Percentiles rank a stretch among this genome's conserved stretches.
Evolutionary conservation across 1,284 basidiomycete genomes (phyloP).

Genomic region (Athelia sp.): DNA sequence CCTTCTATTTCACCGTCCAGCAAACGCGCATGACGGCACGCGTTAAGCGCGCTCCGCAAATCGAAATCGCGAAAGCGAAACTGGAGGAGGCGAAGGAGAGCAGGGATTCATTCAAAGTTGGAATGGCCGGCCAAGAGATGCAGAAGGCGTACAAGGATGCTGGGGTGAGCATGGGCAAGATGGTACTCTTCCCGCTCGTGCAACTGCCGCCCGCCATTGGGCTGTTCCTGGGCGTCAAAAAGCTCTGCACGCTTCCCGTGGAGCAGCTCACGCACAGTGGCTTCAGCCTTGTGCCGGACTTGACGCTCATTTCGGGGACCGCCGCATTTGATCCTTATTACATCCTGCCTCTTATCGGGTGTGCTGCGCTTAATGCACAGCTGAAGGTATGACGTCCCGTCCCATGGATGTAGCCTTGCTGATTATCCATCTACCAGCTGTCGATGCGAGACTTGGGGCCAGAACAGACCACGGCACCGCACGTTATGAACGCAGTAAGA

Average conservation of each 20-base stretch:
- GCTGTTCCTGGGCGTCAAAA: constrained; percentile 82
- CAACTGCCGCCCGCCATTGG: constrained; percentile 82
- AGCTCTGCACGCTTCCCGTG: constrained; percentile 68
- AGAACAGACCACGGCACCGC: constrained; percentile 50
- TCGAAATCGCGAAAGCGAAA: constrained; percentile 12
- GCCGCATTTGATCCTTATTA: constrained; percentile 64
- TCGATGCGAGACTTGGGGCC: constrained; percentile 56
- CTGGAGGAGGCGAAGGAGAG: constrained; percentile 43
- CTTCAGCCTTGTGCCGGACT: constrained; percentile 69
- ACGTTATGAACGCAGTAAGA: constrained; percentile 73
- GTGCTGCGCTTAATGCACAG: constrained; percentile 67
- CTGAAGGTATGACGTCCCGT: constrained; percentile 47
- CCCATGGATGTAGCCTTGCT: constrained; percentile 3
- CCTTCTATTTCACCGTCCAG: constrained; percentile 69
- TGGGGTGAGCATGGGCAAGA: constrained; percentile 59
- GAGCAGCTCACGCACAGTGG: constrained; percentile 78
- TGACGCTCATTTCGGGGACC: constrained; percentile 47
- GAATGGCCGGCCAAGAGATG: constrained; percentile 40
- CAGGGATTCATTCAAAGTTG: constrained; percentile 42
- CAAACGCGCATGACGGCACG: constrained; percentile 65
- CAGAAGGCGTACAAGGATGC: constrained; percentile 64
- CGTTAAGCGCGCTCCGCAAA: constrained; percentile 40
- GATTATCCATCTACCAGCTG: constrained; percentile 30
- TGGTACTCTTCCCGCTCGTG: constrained; percentile 57
- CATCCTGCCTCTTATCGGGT: constrained; percentile 66